phyloP scores from a whole-genome alignment of 257 asterid species.

The Thymus quinquecostatus region DNA sequence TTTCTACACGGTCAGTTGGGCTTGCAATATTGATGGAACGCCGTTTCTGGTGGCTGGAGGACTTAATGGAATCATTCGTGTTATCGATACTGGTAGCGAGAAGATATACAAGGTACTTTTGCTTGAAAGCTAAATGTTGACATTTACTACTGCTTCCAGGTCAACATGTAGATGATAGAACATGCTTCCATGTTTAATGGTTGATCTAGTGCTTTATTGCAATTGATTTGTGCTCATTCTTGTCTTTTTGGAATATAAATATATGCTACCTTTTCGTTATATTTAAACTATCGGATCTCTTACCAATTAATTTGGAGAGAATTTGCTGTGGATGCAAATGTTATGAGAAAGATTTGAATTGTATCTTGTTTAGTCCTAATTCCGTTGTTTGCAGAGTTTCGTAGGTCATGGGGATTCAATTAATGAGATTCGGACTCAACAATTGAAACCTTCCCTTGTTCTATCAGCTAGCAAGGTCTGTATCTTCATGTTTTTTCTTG shows the following conservation, averaged over 20 bases:
- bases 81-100: slow-evolving; percentile 87
- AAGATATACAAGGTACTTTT: slow-evolving; percentile 75
- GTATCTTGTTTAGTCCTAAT: slow-evolving; percentile 5
- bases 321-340: slow-evolving; percentile 3
- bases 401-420: slow-evolving; percentile 97
- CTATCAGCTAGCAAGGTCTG: slow-evolving; percentile 95
- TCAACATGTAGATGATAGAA: neutral
- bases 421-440: slow-evolving; percentile 89
- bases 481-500: slow-evolving; percentile 21
- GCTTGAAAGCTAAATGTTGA: neutral
- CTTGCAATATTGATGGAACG: slow-evolving; percentile 79
- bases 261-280: slow-evolving; percentile 2
- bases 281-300: neutral
- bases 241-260: neutral
- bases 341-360: neutral
- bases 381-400: slow-evolving; percentile 65
- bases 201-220: neutral
- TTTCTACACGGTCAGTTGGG: slow-evolving; percentile 97
- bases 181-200: neutral
- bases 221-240: slow-evolving; percentile 4
- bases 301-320: neutral
- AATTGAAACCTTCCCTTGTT: slow-evolving; percentile 89
- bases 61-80: slow-evolving; percentile 83
- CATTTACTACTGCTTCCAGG: neutral
- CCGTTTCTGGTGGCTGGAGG: slow-evolving; percentile 95